A percentile compares a stretch with the other conserved stretches of the same genome.
Conservation (phyloP, 176 grass and related monocot genomes). For the Aegilops tauschii region DNA sequence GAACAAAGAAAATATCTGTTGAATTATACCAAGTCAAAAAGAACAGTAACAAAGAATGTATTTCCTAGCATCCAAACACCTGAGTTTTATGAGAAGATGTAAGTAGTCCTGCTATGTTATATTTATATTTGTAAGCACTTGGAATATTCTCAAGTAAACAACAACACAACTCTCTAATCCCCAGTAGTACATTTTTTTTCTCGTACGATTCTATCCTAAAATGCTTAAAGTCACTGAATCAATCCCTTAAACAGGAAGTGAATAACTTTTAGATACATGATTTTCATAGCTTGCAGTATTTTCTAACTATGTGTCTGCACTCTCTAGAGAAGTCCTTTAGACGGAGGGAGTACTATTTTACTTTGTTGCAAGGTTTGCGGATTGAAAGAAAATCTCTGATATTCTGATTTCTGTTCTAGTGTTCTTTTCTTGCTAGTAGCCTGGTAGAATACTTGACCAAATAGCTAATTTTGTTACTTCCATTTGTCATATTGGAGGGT, state of each 20-base stretch:
- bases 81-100: slow-evolving; percentile 90
- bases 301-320: neutral
- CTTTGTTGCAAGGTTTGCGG: neutral
- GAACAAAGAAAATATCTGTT: slow-evolving; percentile 66
- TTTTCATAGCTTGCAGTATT: slow-evolving; percentile 17
- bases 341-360: neutral
- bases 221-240: neutral
- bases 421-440: neutral
- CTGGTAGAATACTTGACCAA: slow-evolving; percentile 14
- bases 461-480: slow-evolving; percentile 1
- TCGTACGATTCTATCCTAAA: slow-evolving; percentile 11
- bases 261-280: neutral
- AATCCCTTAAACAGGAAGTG: slow-evolving; percentile 1
- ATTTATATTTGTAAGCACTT: slow-evolving; percentile 18
- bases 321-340: neutral
- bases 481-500: slow-evolving; percentile 13
- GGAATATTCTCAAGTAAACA: neutral
- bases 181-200: neutral
- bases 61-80: slow-evolving; percentile 59
- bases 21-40: slow-evolving; percentile 48
- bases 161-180: neutral
- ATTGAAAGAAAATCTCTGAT: neutral
- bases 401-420: slow-evolving; percentile 1
- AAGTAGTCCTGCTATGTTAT: slow-evolving; percentile 35
- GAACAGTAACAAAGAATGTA: slow-evolving; percentile 42